A percentile compares a stretch with the other conserved stretches of the same genome.
Evolutionary conservation across 345 rosid species (phyloP).

Genomic region (Lepidium didymum): DNA sequence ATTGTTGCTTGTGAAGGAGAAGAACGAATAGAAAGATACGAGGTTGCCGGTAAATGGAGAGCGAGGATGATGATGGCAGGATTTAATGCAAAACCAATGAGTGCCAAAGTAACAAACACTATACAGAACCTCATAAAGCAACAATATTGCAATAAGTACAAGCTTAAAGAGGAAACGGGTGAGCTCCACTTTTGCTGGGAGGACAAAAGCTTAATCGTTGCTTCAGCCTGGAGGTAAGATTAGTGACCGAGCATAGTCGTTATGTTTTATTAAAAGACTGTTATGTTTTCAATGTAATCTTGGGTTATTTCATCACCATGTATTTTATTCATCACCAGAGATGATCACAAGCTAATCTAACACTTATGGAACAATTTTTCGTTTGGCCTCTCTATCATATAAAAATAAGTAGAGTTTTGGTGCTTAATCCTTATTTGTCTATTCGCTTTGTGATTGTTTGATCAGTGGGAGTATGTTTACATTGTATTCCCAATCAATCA

Average conservation of each 20-base stretch:
- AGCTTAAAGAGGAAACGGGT: slow-evolving; percentile 53
- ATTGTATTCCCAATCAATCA: neutral
- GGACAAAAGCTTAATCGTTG: slow-evolving; percentile 74
- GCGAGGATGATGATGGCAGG: slow-evolving; percentile 97
- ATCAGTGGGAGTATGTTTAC: neutral
- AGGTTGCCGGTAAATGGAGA: slow-evolving; percentile 92
- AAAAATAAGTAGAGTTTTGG: neutral
- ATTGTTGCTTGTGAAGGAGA: slow-evolving; percentile 94
- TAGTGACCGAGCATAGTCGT: neutral
- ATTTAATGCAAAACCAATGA: slow-evolving; percentile 58
- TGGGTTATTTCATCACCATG: slow-evolving; percentile 18
- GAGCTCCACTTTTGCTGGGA: slow-evolving; percentile 87
- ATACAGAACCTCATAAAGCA: slow-evolving; percentile 45
- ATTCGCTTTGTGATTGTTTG: neutral
- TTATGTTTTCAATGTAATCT: neutral
- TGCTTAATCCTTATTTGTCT: neutral
- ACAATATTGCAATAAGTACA: slow-evolving; percentile 59
- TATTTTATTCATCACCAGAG: slow-evolving; percentile 12
- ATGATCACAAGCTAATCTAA: slow-evolving; percentile 24
- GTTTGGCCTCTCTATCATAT: neutral
- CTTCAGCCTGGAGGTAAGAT: slow-evolving; percentile 75
- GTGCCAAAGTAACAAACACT: slow-evolving; percentile 39
- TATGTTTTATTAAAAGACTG: neutral
- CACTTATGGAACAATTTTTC: neutral
- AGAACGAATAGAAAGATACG: slow-evolving; percentile 87